Evolutionary conservation across 306 rosid genomes (phyloP).

Genomic region (Hippophae rhamnoides): DNA sequence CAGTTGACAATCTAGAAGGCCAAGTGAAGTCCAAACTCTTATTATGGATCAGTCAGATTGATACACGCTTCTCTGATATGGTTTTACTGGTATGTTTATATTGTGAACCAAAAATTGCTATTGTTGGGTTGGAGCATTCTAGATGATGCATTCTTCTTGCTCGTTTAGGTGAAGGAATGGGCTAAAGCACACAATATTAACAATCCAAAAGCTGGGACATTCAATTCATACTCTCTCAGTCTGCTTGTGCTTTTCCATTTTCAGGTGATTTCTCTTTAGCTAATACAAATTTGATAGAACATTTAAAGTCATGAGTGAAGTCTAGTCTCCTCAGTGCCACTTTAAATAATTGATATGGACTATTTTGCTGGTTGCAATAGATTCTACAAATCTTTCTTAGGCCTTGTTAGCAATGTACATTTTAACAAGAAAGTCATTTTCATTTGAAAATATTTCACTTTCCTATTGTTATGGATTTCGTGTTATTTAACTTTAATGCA

Average conservation of each 20-base stretch:
- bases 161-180: conserved; percentile 81
- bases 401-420: too few species aligned
- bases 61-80: conserved; percentile 69
- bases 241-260: conserved; percentile 84
- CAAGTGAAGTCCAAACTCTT: conserved; percentile 74
- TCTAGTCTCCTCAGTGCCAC: too few species aligned
- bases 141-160: conserved; percentile 26
- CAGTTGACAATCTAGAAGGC: conserved; percentile 68
- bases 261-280: conserved; percentile 48
- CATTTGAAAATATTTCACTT: too few species aligned
- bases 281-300: too few species aligned
- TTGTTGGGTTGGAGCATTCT: conserved; percentile 18
- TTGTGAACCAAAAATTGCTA: conserved; percentile 11
- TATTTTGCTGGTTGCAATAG: too few species aligned
- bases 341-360: too few species aligned
- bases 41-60: conserved; percentile 61
- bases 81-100: conserved; percentile 67
- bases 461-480: too few species aligned
- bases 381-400: too few species aligned
- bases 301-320: too few species aligned
- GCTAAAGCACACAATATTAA: conserved; percentile 41
- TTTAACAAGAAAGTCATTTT: too few species aligned
- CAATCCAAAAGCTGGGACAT: conserved; percentile 51
- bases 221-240: conserved; percentile 76
- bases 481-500: too few species aligned